Conservation (phyloP, 1,139 yeast species). For the Candida buenavistaensis region DNA sequence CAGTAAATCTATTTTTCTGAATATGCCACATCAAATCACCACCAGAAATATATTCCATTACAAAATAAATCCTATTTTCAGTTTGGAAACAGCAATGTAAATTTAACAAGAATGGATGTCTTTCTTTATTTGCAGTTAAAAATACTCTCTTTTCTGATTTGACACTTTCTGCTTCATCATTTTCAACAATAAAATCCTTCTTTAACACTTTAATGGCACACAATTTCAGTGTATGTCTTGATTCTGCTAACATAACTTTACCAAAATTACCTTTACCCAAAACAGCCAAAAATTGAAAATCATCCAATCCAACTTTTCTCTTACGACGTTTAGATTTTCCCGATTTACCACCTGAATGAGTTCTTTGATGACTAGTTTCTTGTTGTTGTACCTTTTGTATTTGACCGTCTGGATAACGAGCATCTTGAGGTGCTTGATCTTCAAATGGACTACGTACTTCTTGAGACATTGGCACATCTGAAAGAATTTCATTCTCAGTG, state of each 20-base stretch:
- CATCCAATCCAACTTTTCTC: slow-evolving; percentile 89
- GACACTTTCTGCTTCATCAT: slow-evolving; percentile 94
- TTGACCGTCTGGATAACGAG: slow-evolving; percentile 2
- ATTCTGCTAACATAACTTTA: slow-evolving; percentile 94
- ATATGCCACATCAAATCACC: slow-evolving; percentile 99
- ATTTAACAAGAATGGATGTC: slow-evolving; percentile 90
- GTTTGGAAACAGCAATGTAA: slow-evolving; percentile 97
- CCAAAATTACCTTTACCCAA: slow-evolving; percentile 98
- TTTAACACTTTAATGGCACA: slow-evolving; percentile 96
- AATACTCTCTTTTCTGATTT: slow-evolving; percentile 92
- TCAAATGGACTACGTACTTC: slow-evolving; percentile 9
- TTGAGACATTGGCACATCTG: slow-evolving; percentile 13
- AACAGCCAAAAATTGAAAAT: slow-evolving; percentile 89
- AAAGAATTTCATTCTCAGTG: slow-evolving; percentile 17
- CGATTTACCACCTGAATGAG: slow-evolving; percentile 7
- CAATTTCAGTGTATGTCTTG: slow-evolving; percentile 70
- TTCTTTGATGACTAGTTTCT: slow-evolving; percentile 6
- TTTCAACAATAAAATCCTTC: slow-evolving; percentile 91
- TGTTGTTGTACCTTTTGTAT: slow-evolving; percentile 6
- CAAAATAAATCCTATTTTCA: slow-evolving; percentile 94
- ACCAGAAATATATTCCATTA: slow-evolving; percentile 96
- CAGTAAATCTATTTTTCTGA: slow-evolving; percentile 86
- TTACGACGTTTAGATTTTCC: slow-evolving; percentile 36
- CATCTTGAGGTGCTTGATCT: slow-evolving; percentile 11
- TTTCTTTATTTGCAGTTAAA: slow-evolving; percentile 82